These are phyloP conservation scores for Saturnispora gosingensis DNA, from an alignment of 805 yeast species.

Conservation along the genomic window DNA sequence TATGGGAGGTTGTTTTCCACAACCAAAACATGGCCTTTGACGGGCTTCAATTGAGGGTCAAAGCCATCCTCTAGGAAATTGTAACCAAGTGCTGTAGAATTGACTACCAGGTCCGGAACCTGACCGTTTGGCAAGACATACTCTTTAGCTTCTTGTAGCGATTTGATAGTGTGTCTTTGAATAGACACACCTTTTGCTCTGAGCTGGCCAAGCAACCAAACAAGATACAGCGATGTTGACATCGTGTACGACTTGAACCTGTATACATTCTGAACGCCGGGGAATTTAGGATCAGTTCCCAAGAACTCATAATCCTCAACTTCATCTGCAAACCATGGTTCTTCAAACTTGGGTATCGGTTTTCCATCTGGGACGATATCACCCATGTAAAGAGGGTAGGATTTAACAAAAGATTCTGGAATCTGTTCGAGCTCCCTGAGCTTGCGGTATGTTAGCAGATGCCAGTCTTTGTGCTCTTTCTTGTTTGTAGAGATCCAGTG, in stretches of 20 bases:
- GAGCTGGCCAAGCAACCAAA: slow-evolving; percentile 39
- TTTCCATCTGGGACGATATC: slow-evolving; percentile 13
- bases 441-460: slow-evolving; percentile 28
- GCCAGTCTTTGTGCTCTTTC: slow-evolving; percentile 28
- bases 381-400: slow-evolving; percentile 20
- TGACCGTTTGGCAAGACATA: slow-evolving; percentile 5
- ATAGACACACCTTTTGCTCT: slow-evolving; percentile 38
- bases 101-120: slow-evolving; percentile 40
- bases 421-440: slow-evolving; percentile 29
- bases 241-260: slow-evolving; percentile 46
- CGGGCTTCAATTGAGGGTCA: slow-evolving; percentile 40
- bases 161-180: slow-evolving; percentile 31
- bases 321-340: slow-evolving; percentile 43
- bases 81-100: slow-evolving; percentile 48
- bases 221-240: slow-evolving; percentile 47
- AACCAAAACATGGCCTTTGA: slow-evolving; percentile 51
- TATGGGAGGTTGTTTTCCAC: slow-evolving; percentile 37
- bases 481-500: slow-evolving; percentile 44
- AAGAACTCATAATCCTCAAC: slow-evolving; percentile 33
- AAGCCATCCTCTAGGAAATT: slow-evolving; percentile 37
- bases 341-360: slow-evolving; percentile 7
- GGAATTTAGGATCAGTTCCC: slow-evolving; percentile 26
- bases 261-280: slow-evolving; percentile 29
- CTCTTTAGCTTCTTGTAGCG: slow-evolving; percentile 41
- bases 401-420: slow-evolving; percentile 29